Evolutionary conservation across 164 flowering plant genomes (phyloP).

Genomic region (Magnolia officinalis): DNA sequence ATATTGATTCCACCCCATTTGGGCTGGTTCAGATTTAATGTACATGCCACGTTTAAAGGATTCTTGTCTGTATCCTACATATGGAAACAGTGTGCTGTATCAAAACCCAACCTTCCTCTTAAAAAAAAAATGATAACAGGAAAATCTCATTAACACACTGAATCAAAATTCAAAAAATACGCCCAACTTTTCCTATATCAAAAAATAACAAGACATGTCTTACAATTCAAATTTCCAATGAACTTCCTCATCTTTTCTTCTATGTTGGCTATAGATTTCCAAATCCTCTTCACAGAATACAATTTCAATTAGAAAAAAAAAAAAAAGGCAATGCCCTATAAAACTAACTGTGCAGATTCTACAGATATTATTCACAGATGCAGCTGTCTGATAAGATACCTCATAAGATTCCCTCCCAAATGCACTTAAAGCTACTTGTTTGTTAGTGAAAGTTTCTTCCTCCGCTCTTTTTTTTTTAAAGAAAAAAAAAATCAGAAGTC

Average conservation of each 20-base stretch:
- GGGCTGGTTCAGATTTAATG: no score
- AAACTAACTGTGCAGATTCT: conserved; percentile 3
- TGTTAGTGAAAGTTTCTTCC: conserved; percentile 2
- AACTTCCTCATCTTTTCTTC: not conserved
- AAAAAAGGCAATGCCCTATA: not conserved
- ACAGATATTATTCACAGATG: conserved; percentile 6
- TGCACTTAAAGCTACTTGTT: not conserved
- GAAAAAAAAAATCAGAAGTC: not conserved
- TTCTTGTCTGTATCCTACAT: no score
- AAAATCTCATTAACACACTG: no score
- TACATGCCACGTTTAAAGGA: no score
- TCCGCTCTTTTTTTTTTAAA: not conserved
- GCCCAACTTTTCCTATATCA: not conserved
- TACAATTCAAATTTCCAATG: not conserved
- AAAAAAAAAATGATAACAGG: no score
- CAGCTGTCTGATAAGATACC: not conserved
- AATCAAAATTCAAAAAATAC: no score
- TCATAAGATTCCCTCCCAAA: not conserved
- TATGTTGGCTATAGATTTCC: not conserved
- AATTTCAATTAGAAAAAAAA: not conserved
- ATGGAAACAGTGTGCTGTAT: no score
- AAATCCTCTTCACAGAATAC: not conserved
- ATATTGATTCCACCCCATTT: no score
- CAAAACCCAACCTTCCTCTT: no score
- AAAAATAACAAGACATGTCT: not conserved